Base-by-base conservation (phyloP, 306 rosid genomes). In the Ormosia semicastrata region DNA sequence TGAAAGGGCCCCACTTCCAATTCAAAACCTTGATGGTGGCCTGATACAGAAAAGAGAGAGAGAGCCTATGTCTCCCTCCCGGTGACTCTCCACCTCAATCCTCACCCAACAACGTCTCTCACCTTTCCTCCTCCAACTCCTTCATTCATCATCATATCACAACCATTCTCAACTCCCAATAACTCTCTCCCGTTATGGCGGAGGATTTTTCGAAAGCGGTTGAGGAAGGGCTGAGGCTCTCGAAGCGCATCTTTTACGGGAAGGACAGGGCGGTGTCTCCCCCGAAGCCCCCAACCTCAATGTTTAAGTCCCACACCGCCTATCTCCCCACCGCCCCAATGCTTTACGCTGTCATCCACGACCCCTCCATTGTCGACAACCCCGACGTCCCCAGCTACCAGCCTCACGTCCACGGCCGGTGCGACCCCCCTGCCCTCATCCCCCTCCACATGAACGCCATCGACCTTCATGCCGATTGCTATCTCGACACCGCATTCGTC, bases 301-400 rank as follows among this genome's bases (percentile, higher is more conserved):
- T 91, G 93, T 73, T 67, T 7, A 89, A 85, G 30, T 67, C 83
- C 73, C 0, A 73, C 14, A 65, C 77, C 54, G 30, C 85, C 0
- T 83, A 53, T 33, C 84, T 93, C 33, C 98, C 98, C 0, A 70
- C 80, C 13, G 81, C 97, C 0, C 94, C 94, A 0, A 91, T 91
- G 97, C 81, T 91, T 15, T 94, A 91, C 67, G 98, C 97, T 0
- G 89, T 89, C 30, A 87, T 94, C 13, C 13, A 10, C 41, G 81
- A 93, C 79, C 98, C 98, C 17, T 63, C 60, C 3, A 90, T 92
- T 12, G 98, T 94, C 4, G 98, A 94, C 53, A 94, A 94, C 60
- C 98, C 98, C 2, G 97, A 94, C 63, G 79, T 94, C 9, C 97
- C 98, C 2, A 91, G 94, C 76, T 93, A 94, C 85, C 98, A 94